These are phyloP conservation scores for Balansia obtecta DNA, from an alignment of 2,329 filamentous ascomycete species.

Conservation along the genomic window DNA sequence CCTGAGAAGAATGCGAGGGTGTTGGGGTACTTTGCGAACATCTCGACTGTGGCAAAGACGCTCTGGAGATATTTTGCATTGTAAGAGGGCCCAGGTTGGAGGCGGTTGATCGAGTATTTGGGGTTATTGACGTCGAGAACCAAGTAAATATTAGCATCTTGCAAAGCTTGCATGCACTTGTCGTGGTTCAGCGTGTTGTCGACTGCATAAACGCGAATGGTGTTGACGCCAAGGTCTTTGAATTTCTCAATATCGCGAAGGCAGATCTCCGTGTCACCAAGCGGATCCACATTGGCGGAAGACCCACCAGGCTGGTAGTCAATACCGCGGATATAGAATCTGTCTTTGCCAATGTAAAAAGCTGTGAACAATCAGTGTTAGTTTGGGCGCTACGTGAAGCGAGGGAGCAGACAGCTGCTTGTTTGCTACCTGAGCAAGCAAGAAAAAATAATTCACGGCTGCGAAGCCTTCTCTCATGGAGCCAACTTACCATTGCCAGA, in stretches of 20 bases:
- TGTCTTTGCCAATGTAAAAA: constrained; percentile 39
- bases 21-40: constrained; percentile 73
- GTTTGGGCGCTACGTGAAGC: neutral
- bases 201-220: constrained; percentile 82
- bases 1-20: constrained; percentile 77
- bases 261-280: constrained; percentile 59
- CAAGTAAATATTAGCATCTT: constrained; percentile 80
- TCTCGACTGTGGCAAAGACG: constrained; percentile 80
- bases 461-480: no score
- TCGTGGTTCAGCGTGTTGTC: constrained; percentile 78
- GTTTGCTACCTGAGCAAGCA: no score
- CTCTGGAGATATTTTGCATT: constrained; percentile 74
- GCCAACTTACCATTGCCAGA: constrained; percentile 41
- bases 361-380: constrained; percentile 24
- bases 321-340: constrained; percentile 48
- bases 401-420: neutral
- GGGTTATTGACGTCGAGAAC: constrained; percentile 87
- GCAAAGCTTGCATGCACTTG: constrained; percentile 70
- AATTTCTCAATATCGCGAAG: constrained; percentile 71
- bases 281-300: constrained; percentile 52
- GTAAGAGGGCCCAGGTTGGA: constrained; percentile 66
- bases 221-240: constrained; percentile 79
- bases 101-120: constrained; percentile 76
- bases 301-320: constrained; percentile 53
- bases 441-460: no score